A percentile compares a stretch with the other conserved stretches of the same genome.
Evolutionary conservation across 768 basidiomycete genomes (phyloP).

Genomic region (Boletus reticuloceps): DNA sequence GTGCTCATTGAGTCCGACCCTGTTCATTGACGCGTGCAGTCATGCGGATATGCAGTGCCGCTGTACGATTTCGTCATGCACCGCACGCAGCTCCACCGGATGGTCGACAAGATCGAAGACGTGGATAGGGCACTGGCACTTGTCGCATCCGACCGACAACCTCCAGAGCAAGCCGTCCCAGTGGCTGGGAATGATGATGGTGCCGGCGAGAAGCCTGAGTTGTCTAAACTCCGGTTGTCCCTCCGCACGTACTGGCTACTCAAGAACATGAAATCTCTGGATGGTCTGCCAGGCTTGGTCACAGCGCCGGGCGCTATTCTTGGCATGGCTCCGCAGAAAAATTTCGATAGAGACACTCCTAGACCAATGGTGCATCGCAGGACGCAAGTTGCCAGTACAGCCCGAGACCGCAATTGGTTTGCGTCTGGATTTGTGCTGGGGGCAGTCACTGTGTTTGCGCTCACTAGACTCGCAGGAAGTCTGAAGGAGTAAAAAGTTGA

Average conservation of each 20-base stretch:
- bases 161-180: not conserved
- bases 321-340: slow-evolving; percentile 1
- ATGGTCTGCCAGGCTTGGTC: slow-evolving; percentile 54
- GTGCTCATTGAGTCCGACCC: not conserved
- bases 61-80: slow-evolving; percentile 57
- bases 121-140: slow-evolving; percentile 31
- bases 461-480: not conserved
- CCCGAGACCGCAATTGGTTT: slow-evolving; percentile 10
- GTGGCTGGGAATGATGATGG: not conserved
- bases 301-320: slow-evolving; percentile 22
- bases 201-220: not conserved
- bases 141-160: slow-evolving; percentile 1
- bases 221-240: slow-evolving; percentile 30
- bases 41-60: slow-evolving; percentile 66
- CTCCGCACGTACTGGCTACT: slow-evolving; percentile 52
- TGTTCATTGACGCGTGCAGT: slow-evolving; percentile 35
- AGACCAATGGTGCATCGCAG: slow-evolving; percentile 13
- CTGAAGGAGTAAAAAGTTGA: not conserved
- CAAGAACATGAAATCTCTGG: slow-evolving; percentile 51
- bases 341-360: slow-evolving; percentile 16
- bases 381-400: not conserved
- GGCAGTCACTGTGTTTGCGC: not conserved
- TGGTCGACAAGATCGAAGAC: slow-evolving; percentile 39
- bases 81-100: slow-evolving; percentile 49
- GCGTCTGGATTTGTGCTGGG: slow-evolving; percentile 22